Conservation (phyloP, 768 basidiomycete species). For the Mycena crocata region DNA sequence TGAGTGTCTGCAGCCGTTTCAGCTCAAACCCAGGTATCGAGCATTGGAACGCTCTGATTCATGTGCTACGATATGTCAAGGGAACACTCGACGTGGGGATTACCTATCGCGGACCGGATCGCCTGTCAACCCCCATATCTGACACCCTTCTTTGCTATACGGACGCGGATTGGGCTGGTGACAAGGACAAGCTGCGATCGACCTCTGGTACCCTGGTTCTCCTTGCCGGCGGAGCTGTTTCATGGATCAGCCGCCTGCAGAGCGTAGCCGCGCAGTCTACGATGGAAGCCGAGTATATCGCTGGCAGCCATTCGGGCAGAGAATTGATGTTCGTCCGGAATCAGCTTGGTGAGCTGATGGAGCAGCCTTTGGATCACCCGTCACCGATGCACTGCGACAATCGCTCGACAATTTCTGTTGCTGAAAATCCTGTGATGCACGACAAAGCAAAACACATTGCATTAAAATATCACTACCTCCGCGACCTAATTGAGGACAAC, state of each 20-base stretch:
- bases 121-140: neutral
- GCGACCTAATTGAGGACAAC: neutral
- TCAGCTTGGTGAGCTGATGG: neutral
- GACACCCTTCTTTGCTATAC: neutral
- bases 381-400: conserved; percentile 4
- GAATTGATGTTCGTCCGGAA: too few relatives aligned
- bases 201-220: neutral
- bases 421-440: neutral
- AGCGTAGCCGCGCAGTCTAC: neutral
- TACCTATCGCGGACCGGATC: neutral
- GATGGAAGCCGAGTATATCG: neutral
- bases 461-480: neutral
- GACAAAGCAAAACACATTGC: neutral
- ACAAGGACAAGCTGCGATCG: neutral
- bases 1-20: neutral
- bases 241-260: conserved; percentile 3
- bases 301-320: neutral
- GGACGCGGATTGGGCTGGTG: neutral
- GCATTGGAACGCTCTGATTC: neutral
- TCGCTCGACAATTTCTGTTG: neutral
- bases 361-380: neutral
- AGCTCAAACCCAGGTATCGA: neutral
- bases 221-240: neutral
- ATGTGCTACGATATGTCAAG: neutral
- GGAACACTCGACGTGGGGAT: neutral